A percentile compares a stretch with the other conserved stretches of the same genome.
Conservation (phyloP, 2,329 filamentous ascomycete genomes). For the Cladosporium austrohemisphaericum region DNA sequence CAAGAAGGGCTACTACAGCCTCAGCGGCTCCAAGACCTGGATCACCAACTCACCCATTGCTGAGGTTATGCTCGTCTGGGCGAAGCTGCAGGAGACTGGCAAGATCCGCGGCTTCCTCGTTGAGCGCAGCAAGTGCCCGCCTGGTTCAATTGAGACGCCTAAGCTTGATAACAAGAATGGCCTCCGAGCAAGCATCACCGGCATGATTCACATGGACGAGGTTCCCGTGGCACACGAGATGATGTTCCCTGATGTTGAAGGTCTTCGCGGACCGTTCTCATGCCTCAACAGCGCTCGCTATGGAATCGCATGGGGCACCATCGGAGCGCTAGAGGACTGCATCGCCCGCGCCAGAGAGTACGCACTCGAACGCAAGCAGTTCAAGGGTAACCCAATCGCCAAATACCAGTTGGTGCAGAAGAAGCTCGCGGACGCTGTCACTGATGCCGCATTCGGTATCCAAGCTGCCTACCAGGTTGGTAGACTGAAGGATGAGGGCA, state of each 20-base stretch:
- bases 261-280: conserved; percentile 81
- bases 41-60: conserved; percentile 92
- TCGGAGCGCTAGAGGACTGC: conserved; percentile 91
- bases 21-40: conserved; percentile 88
- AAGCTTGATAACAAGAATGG: conserved; percentile 94
- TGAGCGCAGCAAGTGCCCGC: conserved; percentile 77
- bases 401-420: conserved; percentile 97
- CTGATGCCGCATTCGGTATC: conserved; percentile 88
- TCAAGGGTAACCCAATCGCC: conserved; percentile 90
- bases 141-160: conserved; percentile 87
- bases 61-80: conserved; percentile 84
- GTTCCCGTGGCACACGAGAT: conserved; percentile 85
- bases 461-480: conserved; percentile 87
- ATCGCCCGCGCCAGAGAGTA: conserved; percentile 77
- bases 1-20: conserved; percentile 74
- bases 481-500: conserved; percentile 85
- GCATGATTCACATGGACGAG: conserved; percentile 94
- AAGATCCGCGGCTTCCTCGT: conserved; percentile 93
- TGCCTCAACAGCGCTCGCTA: conserved; percentile 92
- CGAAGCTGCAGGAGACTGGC: conserved; percentile 82
- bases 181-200: conserved; percentile 86
- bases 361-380: conserved; percentile 89
- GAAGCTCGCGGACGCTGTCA: conserved; percentile 89
- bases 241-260: conserved; percentile 90
- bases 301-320: conserved; percentile 89